A percentile compares a stretch with the other conserved stretches of the same genome.
phyloP scores from a whole-genome alignment of 176 grass and related monocot genomes.

The Oryza australiensis region DNA sequence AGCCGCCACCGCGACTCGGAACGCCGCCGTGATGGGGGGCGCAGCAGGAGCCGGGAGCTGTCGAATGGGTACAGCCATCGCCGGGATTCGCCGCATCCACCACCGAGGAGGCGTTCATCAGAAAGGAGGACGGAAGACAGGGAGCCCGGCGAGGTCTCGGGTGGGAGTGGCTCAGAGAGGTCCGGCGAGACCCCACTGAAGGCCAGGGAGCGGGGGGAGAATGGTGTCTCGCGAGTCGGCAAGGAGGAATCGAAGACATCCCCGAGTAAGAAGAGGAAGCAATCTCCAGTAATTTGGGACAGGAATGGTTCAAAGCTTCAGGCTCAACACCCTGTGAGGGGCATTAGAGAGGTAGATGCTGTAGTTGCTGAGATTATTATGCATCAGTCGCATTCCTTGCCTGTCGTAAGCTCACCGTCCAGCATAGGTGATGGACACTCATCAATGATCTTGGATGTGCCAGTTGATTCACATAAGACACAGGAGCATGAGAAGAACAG shows the following conservation, averaged over 20 bases:
- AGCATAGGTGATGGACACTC: neutral
- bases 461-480: conserved; percentile 35
- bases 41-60: conserved; percentile 21
- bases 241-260: conserved; percentile 12
- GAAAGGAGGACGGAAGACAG: conserved; percentile 45
- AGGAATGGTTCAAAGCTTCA: conserved; percentile 39
- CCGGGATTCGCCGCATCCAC: conserved; percentile 14
- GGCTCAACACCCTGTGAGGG: neutral
- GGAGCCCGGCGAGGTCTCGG: conserved; percentile 66
- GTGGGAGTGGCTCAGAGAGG: conserved; percentile 55
- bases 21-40: conserved; percentile 7
- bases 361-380: conserved; percentile 9
- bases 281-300: conserved; percentile 57
- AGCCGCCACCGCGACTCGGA: conserved; percentile 14
- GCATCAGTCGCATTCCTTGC: conserved; percentile 26
- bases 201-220: conserved; percentile 16
- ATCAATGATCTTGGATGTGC: conserved; percentile 32
- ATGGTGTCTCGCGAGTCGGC: conserved; percentile 2
- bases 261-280: conserved; percentile 68
- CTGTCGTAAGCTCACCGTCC: neutral
- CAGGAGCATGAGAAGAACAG: neutral
- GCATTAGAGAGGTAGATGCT: neutral
- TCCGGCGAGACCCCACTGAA: conserved; percentile 24
- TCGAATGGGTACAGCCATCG: neutral
- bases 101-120: conserved; percentile 10